These are phyloP conservation scores for Ustilago hordei DNA, from an alignment of 1,284 basidiomycete species.

Conservation along the genomic window DNA sequence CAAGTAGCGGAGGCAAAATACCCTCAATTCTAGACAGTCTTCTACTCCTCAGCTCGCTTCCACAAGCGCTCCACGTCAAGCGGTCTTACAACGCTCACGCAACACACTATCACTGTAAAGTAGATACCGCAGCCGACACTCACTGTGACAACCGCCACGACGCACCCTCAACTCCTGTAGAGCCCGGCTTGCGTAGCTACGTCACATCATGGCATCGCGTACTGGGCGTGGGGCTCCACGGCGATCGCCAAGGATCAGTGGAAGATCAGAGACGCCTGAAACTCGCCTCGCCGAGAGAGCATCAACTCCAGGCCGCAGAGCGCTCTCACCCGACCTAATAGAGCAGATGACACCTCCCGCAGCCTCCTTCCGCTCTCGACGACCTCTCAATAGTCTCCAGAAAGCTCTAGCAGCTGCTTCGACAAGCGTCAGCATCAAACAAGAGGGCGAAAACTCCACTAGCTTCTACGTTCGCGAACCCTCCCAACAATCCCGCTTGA, in stretches of 20 bases:
- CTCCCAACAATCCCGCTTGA: conserved; percentile 17
- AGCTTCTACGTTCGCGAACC: conserved; percentile 44
- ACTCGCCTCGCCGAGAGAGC: conserved; percentile 2
- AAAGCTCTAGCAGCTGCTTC: conserved; percentile 13
- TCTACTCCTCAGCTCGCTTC: neutral
- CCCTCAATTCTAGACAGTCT: neutral
- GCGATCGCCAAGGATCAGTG: conserved; percentile 31
- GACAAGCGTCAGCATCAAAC: conserved; percentile 39
- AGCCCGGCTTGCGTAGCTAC: neutral
- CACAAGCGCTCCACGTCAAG: neutral
- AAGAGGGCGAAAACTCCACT: conserved; percentile 27
- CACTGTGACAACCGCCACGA: too few relatives aligned
- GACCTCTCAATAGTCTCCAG: conserved; percentile 2
- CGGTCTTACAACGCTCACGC: neutral
- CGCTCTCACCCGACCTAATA: conserved; percentile 28
- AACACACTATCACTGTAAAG: too few relatives aligned
- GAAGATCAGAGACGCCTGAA: conserved; percentile 27
- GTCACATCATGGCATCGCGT: conserved; percentile 21
- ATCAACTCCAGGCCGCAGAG: conserved; percentile 16
- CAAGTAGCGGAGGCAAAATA: neutral
- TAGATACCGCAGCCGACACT: too few relatives aligned
- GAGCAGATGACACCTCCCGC: conserved; percentile 36
- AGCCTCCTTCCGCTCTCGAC: conserved; percentile 11
- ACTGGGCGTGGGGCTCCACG: conserved; percentile 12
- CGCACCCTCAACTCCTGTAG: neutral